Base-by-base conservation (phyloP, 2,329 filamentous ascomycete genomes). In the Volutella citrinella region DNA sequence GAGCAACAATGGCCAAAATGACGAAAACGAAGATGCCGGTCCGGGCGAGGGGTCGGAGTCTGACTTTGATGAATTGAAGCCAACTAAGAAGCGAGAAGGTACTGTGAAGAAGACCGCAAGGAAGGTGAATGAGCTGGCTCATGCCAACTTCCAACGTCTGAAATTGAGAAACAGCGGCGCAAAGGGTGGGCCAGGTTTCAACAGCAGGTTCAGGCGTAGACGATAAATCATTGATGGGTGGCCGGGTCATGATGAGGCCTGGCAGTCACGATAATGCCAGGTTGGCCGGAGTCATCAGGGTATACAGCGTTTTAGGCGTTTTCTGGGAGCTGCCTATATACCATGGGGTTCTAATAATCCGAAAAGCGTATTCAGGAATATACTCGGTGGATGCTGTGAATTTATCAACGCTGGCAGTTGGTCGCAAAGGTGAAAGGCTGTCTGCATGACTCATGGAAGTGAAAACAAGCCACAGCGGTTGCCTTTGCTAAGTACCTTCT, bases 111-210 rank as follows among this genome's bases (percentile, higher is more conserved):
- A 72, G 55, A 65, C 65, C 6, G 66, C 63, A 16, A 71, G 70
- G 49, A 84, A 82, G 62, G 76, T 84, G 30, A 80, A 76, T 49
- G 77, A 77, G 43, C 58, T 78, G 46, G 79, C 80, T 11, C 74
- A 82, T 49, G 71, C 78, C 42, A 84, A 84, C 61, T 84, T 83
- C 59, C 78, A 78, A 56, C 64, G 76, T 35, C 56, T 84, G 39
- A 84, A 84, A 65, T 61, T 84, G 52, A 69, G 66, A 48, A 82
- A 81, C 48, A 62, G 68, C 4, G 79, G 78, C 5, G 62, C 74
- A n/a, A 83, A 82, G 57, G 79, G 78, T 3, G 77, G 76, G 5
- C 66, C 74, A 14, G 74, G 68, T 3, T 65, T 69, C 51, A 73
- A 72, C 38, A 80, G 76, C 55, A 68, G 69, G 33, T 83, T 82